Evolutionary conservation across 805 yeast genomes (phyloP), one percentile per base, ranked within the genome.

Genomic region (Tanozyma kutaoensis): DNA sequence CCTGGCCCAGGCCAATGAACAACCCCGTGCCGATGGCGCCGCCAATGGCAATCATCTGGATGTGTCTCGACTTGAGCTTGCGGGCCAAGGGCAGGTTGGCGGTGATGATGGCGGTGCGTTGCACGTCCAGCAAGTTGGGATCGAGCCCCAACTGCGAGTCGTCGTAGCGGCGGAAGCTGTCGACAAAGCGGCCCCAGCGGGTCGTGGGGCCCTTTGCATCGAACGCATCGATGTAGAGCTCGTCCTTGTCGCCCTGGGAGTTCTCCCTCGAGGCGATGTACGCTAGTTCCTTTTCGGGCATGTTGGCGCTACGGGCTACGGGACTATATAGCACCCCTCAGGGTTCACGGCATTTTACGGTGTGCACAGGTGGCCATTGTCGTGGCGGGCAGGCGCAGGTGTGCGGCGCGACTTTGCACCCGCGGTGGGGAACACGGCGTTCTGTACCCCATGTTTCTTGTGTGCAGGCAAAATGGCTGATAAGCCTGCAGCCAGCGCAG

Each of bases 11-110:
- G 31, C 79, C 80, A 28, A 72, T 72, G 35, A 76, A 72, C 30
- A 75, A 50, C 43, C 84, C 81, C 8, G 80, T 72, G 32, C 81
- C 81, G 21, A 75, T 68, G 23, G 75, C 63, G 24, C 78, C 74
- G 22, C 80, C 80, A 24, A 76, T 69, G 20, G 81, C 72, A 34
- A 76, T 66, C 68, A 76, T 72, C 37, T 72, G 72, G 40, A 75
- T 45, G 39, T 73, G 80, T 43, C 84, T 65, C 24, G 55, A 48
- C 38, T 69, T 71, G 42, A 72, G 48, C 10, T 65, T 55, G 36
- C 69, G 62, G 25, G 66, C 55, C 33, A 77, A 55, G 2, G 80
- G 85, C 4, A 80, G 56, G 31, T 58, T 56, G 15, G 77, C 72
- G 3, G 67, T 58, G 28, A 55, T 52, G 14, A 63, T 46, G 33